Conservation (phyloP, 2,329 filamentous ascomycete genomes). For the Periglandula ipomoeae region DNA sequence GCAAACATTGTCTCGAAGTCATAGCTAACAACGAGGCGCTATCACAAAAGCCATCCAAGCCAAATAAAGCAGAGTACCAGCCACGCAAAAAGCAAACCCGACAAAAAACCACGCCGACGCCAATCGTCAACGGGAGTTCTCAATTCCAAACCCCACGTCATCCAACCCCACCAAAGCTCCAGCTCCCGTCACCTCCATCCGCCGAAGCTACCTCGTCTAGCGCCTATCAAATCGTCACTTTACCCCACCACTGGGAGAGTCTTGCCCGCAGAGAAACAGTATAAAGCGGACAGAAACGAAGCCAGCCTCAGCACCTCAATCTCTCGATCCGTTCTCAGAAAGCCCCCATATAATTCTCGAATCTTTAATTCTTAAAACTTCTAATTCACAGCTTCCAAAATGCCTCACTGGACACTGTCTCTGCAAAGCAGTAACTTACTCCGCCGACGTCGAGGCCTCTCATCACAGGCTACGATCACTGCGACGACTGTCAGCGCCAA, state of each 20-base stretch:
- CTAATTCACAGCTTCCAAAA: no score
- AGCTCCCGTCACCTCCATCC: background rate
- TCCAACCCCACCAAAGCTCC: conserved; percentile 16
- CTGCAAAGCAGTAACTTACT: conserved; percentile 64
- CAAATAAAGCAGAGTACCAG: no score
- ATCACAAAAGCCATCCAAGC: no score
- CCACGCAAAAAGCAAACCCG: no score
- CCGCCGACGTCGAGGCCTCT: conserved; percentile 41
- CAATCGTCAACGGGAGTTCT: no score
- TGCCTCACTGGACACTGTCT: conserved; percentile 63
- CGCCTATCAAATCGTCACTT: conserved; percentile 6
- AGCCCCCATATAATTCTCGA: no score
- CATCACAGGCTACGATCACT: conserved; percentile 59
- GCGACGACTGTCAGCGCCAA: conserved; percentile 65
- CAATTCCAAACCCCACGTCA: conserved; percentile 19
- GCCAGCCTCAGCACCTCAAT: background rate
- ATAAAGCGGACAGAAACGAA: conserved; percentile 5
- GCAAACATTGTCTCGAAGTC: no score
- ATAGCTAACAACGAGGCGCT: no score
- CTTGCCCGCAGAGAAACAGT: background rate
- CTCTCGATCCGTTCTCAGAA: background rate
- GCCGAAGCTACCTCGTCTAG: background rate
- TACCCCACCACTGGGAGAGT: conserved; percentile 15
- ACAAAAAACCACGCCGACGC: no score
- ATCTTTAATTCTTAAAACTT: no score